These are phyloP conservation scores for Saccharomyces hybrid DNA, from an alignment of 1,139 yeast species.

Conservation along the genomic window DNA sequence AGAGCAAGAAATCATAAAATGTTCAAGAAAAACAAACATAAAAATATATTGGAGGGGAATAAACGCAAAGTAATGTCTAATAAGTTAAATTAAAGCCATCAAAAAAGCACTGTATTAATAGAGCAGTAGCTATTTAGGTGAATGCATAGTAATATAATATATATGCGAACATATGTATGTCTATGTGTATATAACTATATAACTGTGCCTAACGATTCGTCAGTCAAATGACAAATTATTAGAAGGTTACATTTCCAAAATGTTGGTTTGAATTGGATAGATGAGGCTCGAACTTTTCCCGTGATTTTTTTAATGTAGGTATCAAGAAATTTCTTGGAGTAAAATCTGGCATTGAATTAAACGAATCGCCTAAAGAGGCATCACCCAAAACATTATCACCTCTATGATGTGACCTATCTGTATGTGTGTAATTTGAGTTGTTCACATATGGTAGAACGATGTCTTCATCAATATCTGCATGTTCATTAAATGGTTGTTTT, in stretches of 20 bases:
- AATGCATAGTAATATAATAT: neutral
- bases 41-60: neutral
- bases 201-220: neutral
- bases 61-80: neutral
- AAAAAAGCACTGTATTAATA: neutral
- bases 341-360: slow-evolving; percentile 1
- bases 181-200: neutral
- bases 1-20: neutral
- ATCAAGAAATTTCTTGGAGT: slow-evolving; percentile 16
- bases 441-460: slow-evolving; percentile 1
- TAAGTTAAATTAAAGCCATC: neutral
- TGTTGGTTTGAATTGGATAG: neutral
- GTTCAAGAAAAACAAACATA: no score
- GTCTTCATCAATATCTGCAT: neutral
- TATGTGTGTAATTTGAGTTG: slow-evolving; percentile 5
- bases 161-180: neutral
- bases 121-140: neutral
- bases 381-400: neutral
- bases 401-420: slow-evolving; percentile 1
- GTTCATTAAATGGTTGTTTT: neutral
- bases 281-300: neutral
- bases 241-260: neutral
- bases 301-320: slow-evolving; percentile 2
- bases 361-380: neutral
- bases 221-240: neutral